Base-by-base conservation (phyloP, 768 basidiomycete species). In the Pleurotus tuber-regium region DNA sequence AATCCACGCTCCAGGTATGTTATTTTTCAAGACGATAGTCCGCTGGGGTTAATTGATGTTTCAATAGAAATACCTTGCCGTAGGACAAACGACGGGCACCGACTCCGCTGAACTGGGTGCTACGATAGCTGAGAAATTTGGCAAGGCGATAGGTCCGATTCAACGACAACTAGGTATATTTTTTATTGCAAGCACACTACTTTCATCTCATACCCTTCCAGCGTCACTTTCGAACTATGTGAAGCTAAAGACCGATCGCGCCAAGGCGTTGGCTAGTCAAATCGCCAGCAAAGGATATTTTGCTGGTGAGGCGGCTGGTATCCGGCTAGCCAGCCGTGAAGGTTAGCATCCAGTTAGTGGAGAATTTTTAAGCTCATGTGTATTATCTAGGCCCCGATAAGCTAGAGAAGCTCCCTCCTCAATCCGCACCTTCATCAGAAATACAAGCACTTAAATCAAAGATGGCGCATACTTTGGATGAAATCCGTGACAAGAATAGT, bases 221-320 rank as follows among this genome's bases (percentile, higher is more conserved):
- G 84, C 77, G 24, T 84, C 80, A 0, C 64, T 88, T 36, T 72
- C 78, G 31, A 63, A 70, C 1, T 64, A 84, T 29, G 79, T 80
- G 0, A 76, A 71, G 44, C 85, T 86, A 79, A 84, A 84, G 56
- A 79, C 86, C 3, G 96, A 99, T 64, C 82, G 84, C 18, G 81
- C 95, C 7, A 91, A 90, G 63, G 74, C 80, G 1, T 75, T 98
- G 36, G 78, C 89, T 0, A 89, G 86, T 56, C 91, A 98, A 61
- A 82, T 97, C 51, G 87, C 92, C 0, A 87, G 88, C 33, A 96
- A 96, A 63, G 85, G 85, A n/a, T 93, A 92, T 64, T 98, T 84
- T 61, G 77, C 82, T 18, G 94, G 94, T 23, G 93, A 98, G 66
- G 83, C 84, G 5, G 88, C 86, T 29, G 93, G 93, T 28, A 75